Base-by-base conservation (phyloP, 192 early-diverging fungal species). In the Phycomyces blakesleeanus region DNA sequence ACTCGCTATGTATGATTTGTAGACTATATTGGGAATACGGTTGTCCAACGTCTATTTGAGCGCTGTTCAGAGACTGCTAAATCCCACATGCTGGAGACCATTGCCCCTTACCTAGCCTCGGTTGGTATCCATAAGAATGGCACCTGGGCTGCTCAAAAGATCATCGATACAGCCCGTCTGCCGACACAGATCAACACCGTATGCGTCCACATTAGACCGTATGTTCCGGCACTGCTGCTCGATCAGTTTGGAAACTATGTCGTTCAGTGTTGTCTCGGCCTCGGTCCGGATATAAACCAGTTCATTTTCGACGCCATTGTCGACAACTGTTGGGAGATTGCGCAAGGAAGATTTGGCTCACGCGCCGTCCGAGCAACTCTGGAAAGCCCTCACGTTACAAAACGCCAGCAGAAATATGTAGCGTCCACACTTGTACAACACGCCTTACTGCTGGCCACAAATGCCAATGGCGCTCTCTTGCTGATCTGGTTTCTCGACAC, bases 241-340 rank as follows among this genome's bases (percentile, higher is more conserved):
- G 95, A 98, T 80, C 94, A 96, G 67, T 94, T 96, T 71, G 96
- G 96, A 69, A 98, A 98, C 84, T 98, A 98, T 80, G 96, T 98
- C 6, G 91, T 98, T 14, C 96, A 98, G 76, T 91, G 92, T 69
- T 97, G 95, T 68, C 77, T 98, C 14, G 82, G 86, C 20, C 81
- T 98, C 21, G 91, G 91, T 29, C 72, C 79, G 22, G 63, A 83
- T 14, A 78, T 81, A 11, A 95, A 94, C 64, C 91, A 94, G 76
- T 98, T 97, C 64, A 88, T 97, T 27, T 98, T 93, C 74, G 94
- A 97, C 63, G 91, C 96, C n/a, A 92, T 96, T 77, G 82, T 85
- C 42, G 84, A 87, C 27, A 89, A 88, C 59, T 94, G 91, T 68
- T 74, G 82, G 71, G 93, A 97, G 62, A 85, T 98, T 69, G 91